These are phyloP conservation scores for Ilex asprella DNA, from an alignment of 257 asterid genomes.

Conservation along the genomic window DNA sequence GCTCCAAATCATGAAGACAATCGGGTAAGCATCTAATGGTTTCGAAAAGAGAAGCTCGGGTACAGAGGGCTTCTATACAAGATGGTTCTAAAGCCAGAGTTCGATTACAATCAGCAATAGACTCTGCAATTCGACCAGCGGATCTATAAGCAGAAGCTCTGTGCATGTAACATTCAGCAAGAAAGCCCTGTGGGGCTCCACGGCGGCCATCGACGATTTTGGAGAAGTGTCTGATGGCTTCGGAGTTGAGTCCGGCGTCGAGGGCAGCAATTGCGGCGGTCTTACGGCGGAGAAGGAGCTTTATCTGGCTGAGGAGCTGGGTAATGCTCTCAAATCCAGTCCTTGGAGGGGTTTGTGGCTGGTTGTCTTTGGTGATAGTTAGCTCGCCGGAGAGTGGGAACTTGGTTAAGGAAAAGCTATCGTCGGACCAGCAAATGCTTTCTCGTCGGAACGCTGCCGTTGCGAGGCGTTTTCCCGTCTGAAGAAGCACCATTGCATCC, in stretches of 20 bases:
- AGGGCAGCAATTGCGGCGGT: constrained; percentile 64
- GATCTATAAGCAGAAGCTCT: constrained; percentile 57
- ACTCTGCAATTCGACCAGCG: constrained; percentile 54
- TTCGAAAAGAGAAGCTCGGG: constrained; percentile 69
- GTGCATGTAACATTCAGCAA: constrained; percentile 54
- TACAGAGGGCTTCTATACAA: constrained; percentile 63
- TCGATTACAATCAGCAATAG: constrained; percentile 50
- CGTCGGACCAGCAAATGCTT: constrained; percentile 26
- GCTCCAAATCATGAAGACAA: constrained; percentile 91
- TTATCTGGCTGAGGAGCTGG: constrained; percentile 52
- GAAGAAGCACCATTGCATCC: constrained; percentile 49
- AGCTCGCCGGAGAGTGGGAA: constrained; percentile 31
- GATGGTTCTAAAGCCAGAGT: constrained; percentile 87
- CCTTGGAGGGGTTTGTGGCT: constrained; percentile 25
- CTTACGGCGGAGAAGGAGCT: constrained; percentile 60
- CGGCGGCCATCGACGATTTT: constrained; percentile 60
- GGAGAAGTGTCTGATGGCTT: constrained; percentile 60
- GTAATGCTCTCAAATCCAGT: constrained; percentile 43
- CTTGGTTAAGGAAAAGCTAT: constrained; percentile 13
- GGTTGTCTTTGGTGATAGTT: not conserved
- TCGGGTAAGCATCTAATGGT: constrained; percentile 76
- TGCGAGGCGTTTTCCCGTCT: constrained; percentile 49
- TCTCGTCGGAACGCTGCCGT: constrained; percentile 59
- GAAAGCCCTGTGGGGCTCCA: constrained; percentile 60
- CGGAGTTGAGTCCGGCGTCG: constrained; percentile 56